Conservation (phyloP, 768 basidiomycete species). For the Pleurotus pulmonarius region DNA sequence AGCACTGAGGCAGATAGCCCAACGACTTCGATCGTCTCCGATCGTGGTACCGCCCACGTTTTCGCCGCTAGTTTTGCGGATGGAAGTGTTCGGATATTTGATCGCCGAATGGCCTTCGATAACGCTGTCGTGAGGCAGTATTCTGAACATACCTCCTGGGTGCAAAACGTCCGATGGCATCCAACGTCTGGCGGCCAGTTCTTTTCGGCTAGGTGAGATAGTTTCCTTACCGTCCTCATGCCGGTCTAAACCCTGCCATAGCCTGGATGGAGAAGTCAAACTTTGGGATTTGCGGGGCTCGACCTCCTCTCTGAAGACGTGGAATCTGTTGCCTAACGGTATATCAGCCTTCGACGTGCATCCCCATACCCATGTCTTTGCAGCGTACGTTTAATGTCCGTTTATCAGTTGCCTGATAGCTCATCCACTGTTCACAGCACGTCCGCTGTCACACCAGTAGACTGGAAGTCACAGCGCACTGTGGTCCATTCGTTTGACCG, state of each 20-base stretch:
- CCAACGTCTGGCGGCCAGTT: conserved; percentile 65
- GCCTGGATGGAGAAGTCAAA: conserved; percentile 85
- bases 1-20: conserved; percentile 89
- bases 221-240: not conserved
- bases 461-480: conserved; percentile 66
- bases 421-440: conserved; percentile 31
- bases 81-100: conserved; percentile 85
- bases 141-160: conserved; percentile 77
- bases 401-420: not conserved
- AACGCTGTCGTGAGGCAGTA: conserved; percentile 81
- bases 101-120: conserved; percentile 81
- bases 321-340: conserved; percentile 67
- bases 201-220: conserved; percentile 79
- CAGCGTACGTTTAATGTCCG: conserved; percentile 53
- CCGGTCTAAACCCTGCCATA: conserved; percentile 24
- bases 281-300: conserved; percentile 83
- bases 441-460: conserved; percentile 54
- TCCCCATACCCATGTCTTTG: conserved; percentile 77
- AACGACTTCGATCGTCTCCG: conserved; percentile 80
- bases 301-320: conserved; percentile 54
- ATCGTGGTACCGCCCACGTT: conserved; percentile 68
- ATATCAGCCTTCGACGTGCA: conserved; percentile 88
- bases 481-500: conserved; percentile 54
- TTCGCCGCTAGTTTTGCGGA: conserved; percentile 93
- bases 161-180: conserved; percentile 88